Evolutionary conservation across 331 rosid species (phyloP), one percentile per base, ranked within the genome.

Genomic region (Quercus tomentella): DNA sequence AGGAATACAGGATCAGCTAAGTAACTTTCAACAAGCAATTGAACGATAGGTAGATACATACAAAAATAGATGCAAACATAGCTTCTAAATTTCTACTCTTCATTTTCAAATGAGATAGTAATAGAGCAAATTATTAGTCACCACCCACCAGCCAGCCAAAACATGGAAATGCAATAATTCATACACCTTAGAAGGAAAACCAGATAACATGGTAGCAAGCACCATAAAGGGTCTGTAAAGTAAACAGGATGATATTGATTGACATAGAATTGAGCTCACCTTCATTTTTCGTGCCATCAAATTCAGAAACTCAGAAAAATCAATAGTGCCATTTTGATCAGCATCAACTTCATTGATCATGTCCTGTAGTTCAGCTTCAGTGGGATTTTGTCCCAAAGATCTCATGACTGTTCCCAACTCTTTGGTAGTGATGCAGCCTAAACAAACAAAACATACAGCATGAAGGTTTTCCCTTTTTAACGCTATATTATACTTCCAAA

Each of bases 321-420:
- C 86, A 20, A 83, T 83, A 4, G 87, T 84, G 73, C 85, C 87
- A 60, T 84, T 84, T 73, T 77, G 79, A 15, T 84, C 85, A 56
- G 85, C 85, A 84, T 84, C 87, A 43, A 81, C 87, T 70, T 84
- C 87, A 73, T 49, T 84, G 77, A 84, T 84, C 87, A 84, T 84
- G 62, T 81, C 82, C 70, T 83, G 86, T 76, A 83, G 66, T 60
- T 83, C 86, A 78, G 82, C 86, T 70, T 78, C 83, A 3, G 82
- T 81, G 35, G 87, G 87, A 51, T 84, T 84, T 23, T 84, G 84
- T 21, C 87, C 87, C 76, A 84, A 79, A 76, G 87, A 80, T 77
- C 82, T 81, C 87, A 84, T 80, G 79, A 84, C 87, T 17, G 84
- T 84, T 14, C 87, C 87, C 82, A 84, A 55, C 55, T 84, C 87